Evolutionary conservation across 495 filamentous ascomycete species (phyloP).

Genomic region (Lasiosphaeria miniovina): DNA sequence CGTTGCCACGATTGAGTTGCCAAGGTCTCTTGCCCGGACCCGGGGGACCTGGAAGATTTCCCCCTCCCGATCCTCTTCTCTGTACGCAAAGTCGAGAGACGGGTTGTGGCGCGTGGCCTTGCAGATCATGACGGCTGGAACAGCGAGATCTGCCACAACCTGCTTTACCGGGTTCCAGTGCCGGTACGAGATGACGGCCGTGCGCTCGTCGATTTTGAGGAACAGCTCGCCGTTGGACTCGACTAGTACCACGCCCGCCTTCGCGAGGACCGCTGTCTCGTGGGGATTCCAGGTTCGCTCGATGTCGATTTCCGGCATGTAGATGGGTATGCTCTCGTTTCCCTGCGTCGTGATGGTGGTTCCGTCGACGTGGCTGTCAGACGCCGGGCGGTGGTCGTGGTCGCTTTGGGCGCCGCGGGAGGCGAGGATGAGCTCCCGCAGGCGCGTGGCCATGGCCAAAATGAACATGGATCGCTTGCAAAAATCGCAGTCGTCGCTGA

Average conservation of each 20-base stretch:
- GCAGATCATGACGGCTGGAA: conserved; percentile 19
- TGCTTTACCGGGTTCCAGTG: conserved; percentile 36
- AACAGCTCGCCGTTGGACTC: conserved; percentile 20
- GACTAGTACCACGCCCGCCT: conserved; percentile 9
- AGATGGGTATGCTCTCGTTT: conserved; percentile 17
- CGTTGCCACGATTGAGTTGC: not conserved
- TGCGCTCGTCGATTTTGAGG: conserved; percentile 17
- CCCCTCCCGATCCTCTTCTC: conserved; percentile 4
- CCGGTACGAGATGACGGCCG: conserved; percentile 18
- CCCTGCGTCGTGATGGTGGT: not conserved
- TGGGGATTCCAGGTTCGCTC: conserved; percentile 5
- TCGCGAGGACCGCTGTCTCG: conserved; percentile 7
- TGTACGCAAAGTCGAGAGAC: conserved; percentile 9
- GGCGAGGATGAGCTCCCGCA: conserved; percentile 7
- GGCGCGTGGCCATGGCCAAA: conserved; percentile 8
- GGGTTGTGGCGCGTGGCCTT: not conserved
- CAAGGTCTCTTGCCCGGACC: conserved; percentile 7
- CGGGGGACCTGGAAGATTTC: conserved; percentile 6
- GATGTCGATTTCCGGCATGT: conserved; percentile 14
- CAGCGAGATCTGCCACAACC: conserved; percentile 22
- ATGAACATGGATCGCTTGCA: conserved; percentile 15
- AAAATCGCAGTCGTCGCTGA: conserved; percentile 11
- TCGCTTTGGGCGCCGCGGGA: not conserved
- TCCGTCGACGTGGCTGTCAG: not conserved
- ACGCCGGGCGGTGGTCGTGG: not conserved